Evolutionary conservation across 2,329 filamentous ascomycete species (phyloP).

Genomic region (Fusarium nygamai): DNA sequence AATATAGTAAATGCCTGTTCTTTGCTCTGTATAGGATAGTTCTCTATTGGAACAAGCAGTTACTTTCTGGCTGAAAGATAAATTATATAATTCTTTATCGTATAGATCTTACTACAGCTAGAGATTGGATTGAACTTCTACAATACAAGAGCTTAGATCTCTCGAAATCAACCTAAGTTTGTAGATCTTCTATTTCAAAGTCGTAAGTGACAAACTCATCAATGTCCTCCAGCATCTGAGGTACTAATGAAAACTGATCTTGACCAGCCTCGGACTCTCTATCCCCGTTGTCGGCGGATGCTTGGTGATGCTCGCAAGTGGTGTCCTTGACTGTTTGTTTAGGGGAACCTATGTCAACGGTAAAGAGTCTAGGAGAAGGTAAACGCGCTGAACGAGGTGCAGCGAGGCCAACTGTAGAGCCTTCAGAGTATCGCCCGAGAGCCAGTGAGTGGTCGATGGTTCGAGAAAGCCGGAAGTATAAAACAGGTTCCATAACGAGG

Average conservation of each 20-base stretch:
- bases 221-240: not conserved
- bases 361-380: not conserved
- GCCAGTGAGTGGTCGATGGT: constrained; percentile 20
- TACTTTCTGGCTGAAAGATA: no score
- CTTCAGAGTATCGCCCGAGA: constrained; percentile 9
- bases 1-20: no score
- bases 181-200: not conserved
- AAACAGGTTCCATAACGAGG: constrained; percentile 6
- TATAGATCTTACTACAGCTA: not conserved
- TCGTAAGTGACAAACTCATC: not conserved
- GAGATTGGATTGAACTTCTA: not conserved
- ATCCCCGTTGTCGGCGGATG: not conserved
- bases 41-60: no score
- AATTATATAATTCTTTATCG: no score
- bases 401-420: not conserved
- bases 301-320: no score
- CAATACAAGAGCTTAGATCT: not conserved
- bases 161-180: fast-evolving
- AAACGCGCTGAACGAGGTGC: not conserved
- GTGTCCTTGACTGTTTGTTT: no score
- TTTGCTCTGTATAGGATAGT: no score
- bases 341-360: not conserved
- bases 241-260: not conserved
- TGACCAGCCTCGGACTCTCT: not conserved
- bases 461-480: constrained; percentile 18